Evolutionary conservation across 257 asterid genomes (phyloP), one percentile per base, ranked within the genome.

Genomic region (Plantago ovata): DNA sequence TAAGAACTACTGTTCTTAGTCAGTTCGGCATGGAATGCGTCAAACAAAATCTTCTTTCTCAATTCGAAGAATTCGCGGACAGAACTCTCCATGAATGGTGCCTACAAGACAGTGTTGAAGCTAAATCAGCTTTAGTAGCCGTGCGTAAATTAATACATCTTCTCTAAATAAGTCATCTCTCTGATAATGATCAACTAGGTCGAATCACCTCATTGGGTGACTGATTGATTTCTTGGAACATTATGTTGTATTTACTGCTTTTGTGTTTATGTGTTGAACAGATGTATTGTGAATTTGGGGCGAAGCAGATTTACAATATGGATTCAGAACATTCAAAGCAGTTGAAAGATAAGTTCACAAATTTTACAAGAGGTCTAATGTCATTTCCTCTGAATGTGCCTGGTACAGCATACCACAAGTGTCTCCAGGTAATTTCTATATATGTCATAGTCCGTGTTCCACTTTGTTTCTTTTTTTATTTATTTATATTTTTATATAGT

Each of bases 321-420:
- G 58, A 53, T 53, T 38, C 39, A 13, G 58, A 53, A 53, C 7
- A 33, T 19, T 53, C 38, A 36, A 21, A 53, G 24, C 39, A 53
- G 39, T 53, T 53, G 11, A 53, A 21, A n/a, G 10, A 41, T 14
- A 42, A 19, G 9, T 56, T 24, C 16, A 46, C 11, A 10, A 16
- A 65, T 23, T 23, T 56, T 18, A 19, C 22, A 15, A 16, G 32
- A 57, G 48, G 53, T 38, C 38, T 56, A 28, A 47, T 65, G 51
- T 65, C 71, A 8, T 65, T 65, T 46, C 71, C 71, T 6, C 10
- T 65, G 12, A 65, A 65, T 21, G 57, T 65, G 13, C 71, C 71
- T 13, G 71, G 71, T 9, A 65, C 71, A 9, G 53, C 12, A 33
- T 65, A 45, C 28, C 58, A 65, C 22, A 57, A 46, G 22, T 10